Evolutionary conservation across 495 filamentous ascomycete genomes (phyloP).

Genomic region (Tuber aestivum): DNA sequence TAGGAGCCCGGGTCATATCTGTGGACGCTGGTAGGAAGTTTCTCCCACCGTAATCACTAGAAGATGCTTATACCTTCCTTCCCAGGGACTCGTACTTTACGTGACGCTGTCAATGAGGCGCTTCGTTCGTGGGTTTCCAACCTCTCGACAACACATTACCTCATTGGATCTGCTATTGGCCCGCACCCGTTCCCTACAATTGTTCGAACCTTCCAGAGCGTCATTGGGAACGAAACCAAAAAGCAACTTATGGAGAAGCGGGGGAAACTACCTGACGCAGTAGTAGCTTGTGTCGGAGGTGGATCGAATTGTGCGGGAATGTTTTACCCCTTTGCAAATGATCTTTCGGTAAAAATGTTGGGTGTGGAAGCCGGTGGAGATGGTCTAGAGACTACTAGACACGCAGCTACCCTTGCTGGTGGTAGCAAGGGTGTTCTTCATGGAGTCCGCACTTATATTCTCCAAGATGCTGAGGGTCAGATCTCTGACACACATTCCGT

Average conservation of each 20-base stretch:
- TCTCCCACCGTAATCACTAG: conserved; percentile 24
- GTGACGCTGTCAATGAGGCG: conserved; percentile 95
- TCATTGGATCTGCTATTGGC: conserved; percentile 90
- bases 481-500: conserved; percentile 92
- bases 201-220: conserved; percentile 87
- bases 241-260: conserved; percentile 72
- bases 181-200: conserved; percentile 95
- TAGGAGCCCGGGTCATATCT: conserved; percentile 79
- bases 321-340: conserved; percentile 85
- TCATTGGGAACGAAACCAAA: conserved; percentile 90
- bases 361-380: conserved; percentile 97
- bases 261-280: conserved; percentile 87
- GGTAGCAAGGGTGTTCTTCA: conserved; percentile 90
- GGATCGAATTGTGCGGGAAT: conserved; percentile 68
- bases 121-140: conserved; percentile 81
- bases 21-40: conserved; percentile 66
- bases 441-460: conserved; percentile 89
- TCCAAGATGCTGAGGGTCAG: conserved; percentile 87
- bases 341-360: conserved; percentile 75
- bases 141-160: conserved; percentile 87
- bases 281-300: conserved; percentile 93
- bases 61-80: background rate
- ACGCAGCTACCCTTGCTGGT: conserved; percentile 80
- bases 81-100: conserved; percentile 55
- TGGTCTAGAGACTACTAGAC: conserved; percentile 78